A percentile compares a stretch with the other conserved stretches of the same genome.
phyloP scores from a whole-genome alignment of 2,329 filamentous ascomycete genomes.

The Cordyceps farinosa region DNA sequence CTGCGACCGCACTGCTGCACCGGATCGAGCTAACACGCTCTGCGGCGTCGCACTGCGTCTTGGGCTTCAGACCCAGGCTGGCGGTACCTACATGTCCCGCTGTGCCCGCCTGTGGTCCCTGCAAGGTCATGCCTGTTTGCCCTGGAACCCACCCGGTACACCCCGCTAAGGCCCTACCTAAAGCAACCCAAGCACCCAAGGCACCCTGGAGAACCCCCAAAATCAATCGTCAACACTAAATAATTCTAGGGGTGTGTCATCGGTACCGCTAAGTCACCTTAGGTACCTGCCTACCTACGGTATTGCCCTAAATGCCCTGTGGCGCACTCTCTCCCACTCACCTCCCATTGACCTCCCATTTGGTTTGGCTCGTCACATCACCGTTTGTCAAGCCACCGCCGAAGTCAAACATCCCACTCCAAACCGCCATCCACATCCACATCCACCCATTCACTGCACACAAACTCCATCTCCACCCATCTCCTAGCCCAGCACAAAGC shows the following conservation, averaged over 20 bases:
- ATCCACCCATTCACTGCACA: background rate
- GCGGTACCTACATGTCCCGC: conserved; percentile 4
- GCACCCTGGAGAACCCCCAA: background rate
- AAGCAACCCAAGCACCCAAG: background rate
- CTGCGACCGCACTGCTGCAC: background rate
- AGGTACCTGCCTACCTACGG: too few relatives aligned
- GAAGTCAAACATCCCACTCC: background rate
- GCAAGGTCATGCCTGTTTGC: conserved; percentile 2
- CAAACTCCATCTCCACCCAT: background rate
- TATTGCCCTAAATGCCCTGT: background rate
- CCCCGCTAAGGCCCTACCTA: background rate
- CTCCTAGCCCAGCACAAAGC: background rate
- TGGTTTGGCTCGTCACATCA: background rate
- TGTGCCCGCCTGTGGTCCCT: background rate
- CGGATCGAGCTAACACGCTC: conserved; percentile 1
- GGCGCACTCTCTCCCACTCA: background rate
- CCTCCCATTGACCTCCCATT: background rate
- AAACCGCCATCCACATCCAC: background rate
- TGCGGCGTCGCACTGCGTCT: conserved; percentile 3
- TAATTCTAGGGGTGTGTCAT: too few relatives aligned
- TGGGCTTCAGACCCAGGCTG: background rate
- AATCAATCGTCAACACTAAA: background rate
- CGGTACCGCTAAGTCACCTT: too few relatives aligned
- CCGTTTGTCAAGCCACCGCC: background rate
- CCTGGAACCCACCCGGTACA: background rate